Evolutionary conservation across 164 flowering plant species (phyloP).

Genomic region (Dillenia suffruticosa): DNA sequence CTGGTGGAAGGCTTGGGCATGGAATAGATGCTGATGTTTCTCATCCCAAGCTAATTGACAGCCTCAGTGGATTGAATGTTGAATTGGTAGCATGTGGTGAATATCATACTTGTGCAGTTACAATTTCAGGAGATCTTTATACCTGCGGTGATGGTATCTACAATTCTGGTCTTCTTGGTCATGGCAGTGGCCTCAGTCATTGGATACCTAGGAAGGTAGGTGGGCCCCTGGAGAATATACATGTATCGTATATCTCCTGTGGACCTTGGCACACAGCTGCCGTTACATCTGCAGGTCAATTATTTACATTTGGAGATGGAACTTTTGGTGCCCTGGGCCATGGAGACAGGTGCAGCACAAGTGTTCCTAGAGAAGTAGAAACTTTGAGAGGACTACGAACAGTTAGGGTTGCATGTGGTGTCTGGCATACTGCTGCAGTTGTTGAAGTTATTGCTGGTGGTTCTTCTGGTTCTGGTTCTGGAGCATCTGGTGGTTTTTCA

Average conservation of each 20-base stretch:
- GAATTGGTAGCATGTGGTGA: conserved; percentile 89
- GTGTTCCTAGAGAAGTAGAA: conserved; percentile 73
- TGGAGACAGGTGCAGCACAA: conserved; percentile 54
- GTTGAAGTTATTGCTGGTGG: conserved; percentile 39
- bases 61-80: conserved; percentile 59
- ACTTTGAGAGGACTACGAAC: conserved; percentile 59
- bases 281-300: conserved; percentile 69
- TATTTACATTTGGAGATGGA: conserved; percentile 98
- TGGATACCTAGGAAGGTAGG: conserved; percentile 80
- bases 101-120: conserved; percentile 87
- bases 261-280: conserved; percentile 96
- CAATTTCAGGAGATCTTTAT: conserved; percentile 80
- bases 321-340: conserved; percentile 95
- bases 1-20: conserved; percentile 95
- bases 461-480: conserved; percentile 20
- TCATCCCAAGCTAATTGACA: conserved; percentile 67
- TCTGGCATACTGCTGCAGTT: conserved; percentile 94
- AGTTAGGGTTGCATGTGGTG: conserved; percentile 80
- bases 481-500: conserved; percentile 21
- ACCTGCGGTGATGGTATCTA: conserved; percentile 90
- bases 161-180: conserved; percentile 69
- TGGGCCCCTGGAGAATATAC: conserved; percentile 65
- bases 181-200: conserved; percentile 73
- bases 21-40: conserved; percentile 65
- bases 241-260: conserved; percentile 69